phyloP scores from a whole-genome alignment of 2,329 filamentous ascomycete species.

The Anisogramma anomala region DNA sequence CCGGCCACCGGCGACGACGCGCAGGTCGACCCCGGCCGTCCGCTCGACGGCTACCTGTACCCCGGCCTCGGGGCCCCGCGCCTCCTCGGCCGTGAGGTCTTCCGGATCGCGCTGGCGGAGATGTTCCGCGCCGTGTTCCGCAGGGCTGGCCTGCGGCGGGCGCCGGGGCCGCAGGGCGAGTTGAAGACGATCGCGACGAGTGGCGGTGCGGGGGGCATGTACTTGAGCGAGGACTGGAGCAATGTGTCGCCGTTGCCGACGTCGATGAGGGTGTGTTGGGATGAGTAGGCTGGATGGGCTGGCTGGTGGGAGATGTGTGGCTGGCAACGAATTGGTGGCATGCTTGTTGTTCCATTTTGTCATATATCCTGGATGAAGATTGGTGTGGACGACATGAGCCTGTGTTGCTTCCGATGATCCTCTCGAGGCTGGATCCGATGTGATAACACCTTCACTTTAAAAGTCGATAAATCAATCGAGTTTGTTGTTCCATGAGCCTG shows the following conservation, averaged over 20 bases:
- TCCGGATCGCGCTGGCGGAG: conserved; percentile 50
- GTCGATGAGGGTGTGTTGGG: conserved; percentile 28
- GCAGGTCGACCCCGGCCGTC: conserved; percentile 50
- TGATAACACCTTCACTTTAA: too few species aligned
- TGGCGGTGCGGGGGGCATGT: conserved; percentile 42
- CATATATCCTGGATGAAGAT: too few species aligned
- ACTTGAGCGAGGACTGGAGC: conserved; percentile 56
- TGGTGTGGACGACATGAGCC: too few species aligned
- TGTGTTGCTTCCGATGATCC: too few species aligned
- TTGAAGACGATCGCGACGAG: conserved; percentile 51
- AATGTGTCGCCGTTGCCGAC: conserved; percentile 15
- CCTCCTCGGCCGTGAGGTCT: conserved; percentile 49
- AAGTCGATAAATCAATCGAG: too few species aligned
- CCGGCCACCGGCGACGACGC: conserved; percentile 41
- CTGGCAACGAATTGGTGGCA: too few species aligned
- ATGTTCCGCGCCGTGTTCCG: conserved; percentile 57
- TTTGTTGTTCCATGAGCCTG: too few species aligned
- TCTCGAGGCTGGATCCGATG: too few species aligned
- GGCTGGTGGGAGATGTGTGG: too few species aligned
- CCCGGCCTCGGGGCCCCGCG: conserved; percentile 52
- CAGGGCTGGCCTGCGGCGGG: conserved; percentile 48
- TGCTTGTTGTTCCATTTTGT: too few species aligned
- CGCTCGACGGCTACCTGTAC: conserved; percentile 52
- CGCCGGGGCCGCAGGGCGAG: conserved; percentile 51
- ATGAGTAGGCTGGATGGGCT: too few species aligned